Base-by-base conservation (phyloP, 306 rosid species). In the Prosopis cineraria region DNA sequence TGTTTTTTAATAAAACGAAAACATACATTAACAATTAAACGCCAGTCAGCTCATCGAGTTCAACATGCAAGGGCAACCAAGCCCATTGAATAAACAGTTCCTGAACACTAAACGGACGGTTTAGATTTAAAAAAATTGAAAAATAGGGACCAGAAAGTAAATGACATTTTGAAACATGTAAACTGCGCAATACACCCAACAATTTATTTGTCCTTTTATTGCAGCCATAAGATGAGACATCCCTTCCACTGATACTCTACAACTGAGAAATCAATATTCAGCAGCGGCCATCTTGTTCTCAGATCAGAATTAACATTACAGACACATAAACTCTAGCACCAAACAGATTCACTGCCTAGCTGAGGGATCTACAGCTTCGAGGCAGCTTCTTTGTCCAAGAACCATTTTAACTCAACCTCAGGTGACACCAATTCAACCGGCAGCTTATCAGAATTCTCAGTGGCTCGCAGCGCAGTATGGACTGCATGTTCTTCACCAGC, bases 311-410 rank as follows among this genome's bases (percentile, higher is more conserved):
- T 5, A 56, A 25, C 63, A 22, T 56, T 24, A 56, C 63, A 56
- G 30, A 25, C 63, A 56, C 33, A 56, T n/a, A 56, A 24, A 25
- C 62, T 22, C 62, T 55, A 24, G 11, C 0, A 55, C 62, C 17
- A 55, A 16, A 24, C 34, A 56, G 7, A 10, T 25, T 24, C 62
- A 22, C 60, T 22, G 62, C 62, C 16, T 20, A 20, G 59, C 29
- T 7, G 29, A 40, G n/a, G 74, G 47, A 53, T 63, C 86, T 94
- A 91, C 88, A 93, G 89, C 90, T 90, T 93, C 3, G 96, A 88
- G 77, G 98, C 99, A 11, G 99, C 99, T 72, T 68, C 91, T 72
- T 89, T 85, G 85, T 95, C 99, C 68, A 95, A 73, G 86, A 95
- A 95, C 98, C 98, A 95, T 47, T 85, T 90, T 82, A 91, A 72